phyloP scores from a whole-genome alignment of 129 eudicot genomes.

The Dittrichia graveolens region DNA sequence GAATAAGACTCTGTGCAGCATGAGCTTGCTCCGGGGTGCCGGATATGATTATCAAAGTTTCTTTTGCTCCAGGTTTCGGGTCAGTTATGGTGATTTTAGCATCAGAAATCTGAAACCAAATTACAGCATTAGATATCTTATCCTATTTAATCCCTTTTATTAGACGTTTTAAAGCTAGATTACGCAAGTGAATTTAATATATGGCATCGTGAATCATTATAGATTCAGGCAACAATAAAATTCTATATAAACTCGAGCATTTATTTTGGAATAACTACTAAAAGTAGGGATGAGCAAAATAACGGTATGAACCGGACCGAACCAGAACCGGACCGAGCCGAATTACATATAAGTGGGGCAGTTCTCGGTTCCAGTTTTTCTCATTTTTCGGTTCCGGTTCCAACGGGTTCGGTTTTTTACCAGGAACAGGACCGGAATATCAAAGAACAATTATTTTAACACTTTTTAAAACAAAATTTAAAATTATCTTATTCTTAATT shows the following conservation, averaged over 20 bases:
- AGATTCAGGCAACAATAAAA: neutral
- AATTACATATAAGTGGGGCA: no score
- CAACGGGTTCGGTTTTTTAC: no score
- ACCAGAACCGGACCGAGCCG: no score
- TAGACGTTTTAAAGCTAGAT: neutral
- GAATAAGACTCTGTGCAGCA: conserved; percentile 97
- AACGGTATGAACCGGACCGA: no score
- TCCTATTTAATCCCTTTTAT: neutral
- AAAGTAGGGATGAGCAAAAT: no score
- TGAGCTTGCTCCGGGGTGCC: conserved; percentile 95
- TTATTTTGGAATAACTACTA: neutral
- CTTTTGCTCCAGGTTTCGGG: conserved; percentile 79
- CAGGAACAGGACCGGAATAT: no score
- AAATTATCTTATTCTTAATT: no score
- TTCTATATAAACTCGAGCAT: neutral
- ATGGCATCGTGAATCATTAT: neutral
- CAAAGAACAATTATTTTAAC: no score
- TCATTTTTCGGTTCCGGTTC: no score
- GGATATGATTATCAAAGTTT: conserved; percentile 74
- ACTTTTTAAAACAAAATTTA: no score
- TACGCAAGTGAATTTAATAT: no score
- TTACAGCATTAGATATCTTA: conserved; percentile 20
- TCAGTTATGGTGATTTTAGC: conserved; percentile 76
- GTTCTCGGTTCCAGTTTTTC: no score
- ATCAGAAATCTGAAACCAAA: conserved; percentile 75